Evolutionary conservation across 805 yeast genomes (phyloP).

Genomic region (Yamadazyma scolyti): DNA sequence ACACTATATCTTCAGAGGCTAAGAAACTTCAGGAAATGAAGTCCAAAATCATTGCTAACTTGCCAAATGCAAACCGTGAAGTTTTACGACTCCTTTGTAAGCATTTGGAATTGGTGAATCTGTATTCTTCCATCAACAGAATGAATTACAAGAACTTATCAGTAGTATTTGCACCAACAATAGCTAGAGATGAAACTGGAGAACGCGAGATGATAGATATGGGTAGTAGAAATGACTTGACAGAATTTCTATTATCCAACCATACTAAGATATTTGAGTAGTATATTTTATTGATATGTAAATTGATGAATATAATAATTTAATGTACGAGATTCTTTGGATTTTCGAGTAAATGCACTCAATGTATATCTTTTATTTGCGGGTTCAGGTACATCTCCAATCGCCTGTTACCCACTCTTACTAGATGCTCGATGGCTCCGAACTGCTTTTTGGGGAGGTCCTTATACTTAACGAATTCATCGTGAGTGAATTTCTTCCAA

Average conservation of each 20-base stretch:
- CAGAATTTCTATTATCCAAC: constrained; percentile 64
- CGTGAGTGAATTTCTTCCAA: constrained; percentile 44
- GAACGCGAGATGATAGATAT: constrained; percentile 83
- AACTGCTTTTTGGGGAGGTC: constrained; percentile 72
- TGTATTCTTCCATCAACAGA: constrained; percentile 54
- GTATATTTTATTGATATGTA: neutral
- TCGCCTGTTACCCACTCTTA: constrained; percentile 71
- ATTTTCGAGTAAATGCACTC: constrained; percentile 1
- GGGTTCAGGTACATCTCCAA: constrained; percentile 70
- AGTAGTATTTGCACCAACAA: constrained; percentile 92
- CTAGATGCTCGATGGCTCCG: constrained; percentile 77
- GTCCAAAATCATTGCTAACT: constrained; percentile 37
- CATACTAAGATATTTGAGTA: constrained; percentile 17
- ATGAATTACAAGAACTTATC: constrained; percentile 84
- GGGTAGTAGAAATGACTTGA: constrained; percentile 71
- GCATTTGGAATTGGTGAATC: constrained; percentile 64
- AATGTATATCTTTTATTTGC: constrained; percentile 63
- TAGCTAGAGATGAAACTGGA: constrained; percentile 74
- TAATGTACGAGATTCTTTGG: constrained; percentile 2
- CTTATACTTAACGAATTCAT: constrained; percentile 61
- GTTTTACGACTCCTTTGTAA: constrained; percentile 53
- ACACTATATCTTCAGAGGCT: constrained; percentile 15
- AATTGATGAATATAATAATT: neutral
- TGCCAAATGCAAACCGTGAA: constrained; percentile 68
- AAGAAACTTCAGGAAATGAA: constrained; percentile 41